Evolutionary conservation across 345 rosid genomes (phyloP), one percentile per base, ranked within the genome.

Genomic region (Euphorbia peplus): DNA sequence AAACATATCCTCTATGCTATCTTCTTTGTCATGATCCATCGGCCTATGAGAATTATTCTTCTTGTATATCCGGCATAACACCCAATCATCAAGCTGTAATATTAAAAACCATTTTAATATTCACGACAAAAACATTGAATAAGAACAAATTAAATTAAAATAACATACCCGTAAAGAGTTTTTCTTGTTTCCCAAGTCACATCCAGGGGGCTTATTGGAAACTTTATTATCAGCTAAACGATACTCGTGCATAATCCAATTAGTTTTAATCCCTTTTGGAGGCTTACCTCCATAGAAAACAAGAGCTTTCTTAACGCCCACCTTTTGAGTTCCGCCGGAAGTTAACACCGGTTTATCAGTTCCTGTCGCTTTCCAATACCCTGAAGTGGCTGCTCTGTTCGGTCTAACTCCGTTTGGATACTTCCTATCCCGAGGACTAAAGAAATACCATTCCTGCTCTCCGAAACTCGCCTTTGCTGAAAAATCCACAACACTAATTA

Each of bases 71-170:
- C 98, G 87, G 79, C 97, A 93, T 29, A 93, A 64, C 42, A 93
- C 98, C 97, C 98, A 93, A 78, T 93, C 98, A 66, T 93, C 98
- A 74, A 93, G 92, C 98, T 91, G 70, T 21, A 8, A 60, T 32
- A 32, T 32, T 32, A n/a, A n/a, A n/a, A n/a, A n/a, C n/a, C n/a
- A n/a, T 32, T 32, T 32, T 32, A 6, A 32, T 2, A 32, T 2
- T 32, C 37, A 32, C 37, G 4, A 32, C 37, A 32, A 32, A 32
- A 32, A 6, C 3, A 2, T 2, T 46, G 18, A 12, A 61, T 16
- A 63, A 55, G 61, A 15, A 72, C 66, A 47, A 35, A 35, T 18
- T 35, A 70, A 29, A 55, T 25, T 72, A 44, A 44, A 44, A 44
- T 44, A 12, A 44, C 50, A 44, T 79, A 93, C 99, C 90, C 99